phyloP scores from a whole-genome alignment of 2,329 filamentous ascomycete species.

The Fusarium duplospermum region DNA sequence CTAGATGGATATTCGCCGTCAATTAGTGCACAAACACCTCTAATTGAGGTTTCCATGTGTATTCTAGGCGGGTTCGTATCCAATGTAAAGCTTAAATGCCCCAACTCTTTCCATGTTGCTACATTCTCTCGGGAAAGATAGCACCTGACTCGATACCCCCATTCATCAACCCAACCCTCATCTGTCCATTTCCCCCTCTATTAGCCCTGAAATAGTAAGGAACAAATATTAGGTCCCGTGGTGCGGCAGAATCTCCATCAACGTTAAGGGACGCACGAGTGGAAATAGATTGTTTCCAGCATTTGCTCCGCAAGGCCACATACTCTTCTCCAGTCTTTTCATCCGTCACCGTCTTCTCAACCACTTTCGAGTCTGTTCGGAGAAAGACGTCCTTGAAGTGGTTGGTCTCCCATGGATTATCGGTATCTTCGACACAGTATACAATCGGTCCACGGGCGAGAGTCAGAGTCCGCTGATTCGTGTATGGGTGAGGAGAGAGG shows the following conservation, averaged over 20 bases:
- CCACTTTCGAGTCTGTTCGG: not conserved
- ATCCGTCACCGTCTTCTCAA: slow-evolving; percentile 10
- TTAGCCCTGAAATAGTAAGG: slow-evolving; percentile 24
- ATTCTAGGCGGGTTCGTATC: not conserved
- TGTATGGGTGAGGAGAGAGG: slow-evolving; percentile 65
- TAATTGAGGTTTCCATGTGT: not conserved
- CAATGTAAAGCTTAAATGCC: not conserved
- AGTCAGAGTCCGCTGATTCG: slow-evolving; percentile 63
- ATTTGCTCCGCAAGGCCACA: slow-evolving; percentile 15
- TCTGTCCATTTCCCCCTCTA: slow-evolving; percentile 27
- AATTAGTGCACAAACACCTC: not conserved
- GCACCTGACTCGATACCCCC: slow-evolving; percentile 7
- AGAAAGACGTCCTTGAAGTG: slow-evolving; percentile 61
- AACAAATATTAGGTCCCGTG: slow-evolving; percentile 9
- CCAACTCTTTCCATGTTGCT: not conserved
- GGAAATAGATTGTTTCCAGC: slow-evolving; percentile 9
- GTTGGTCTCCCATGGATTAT: slow-evolving; percentile 66
- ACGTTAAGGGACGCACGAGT: not conserved
- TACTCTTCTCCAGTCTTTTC: slow-evolving; percentile 16
- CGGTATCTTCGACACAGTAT: slow-evolving; percentile 69
- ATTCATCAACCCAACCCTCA: slow-evolving; percentile 31
- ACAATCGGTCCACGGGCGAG: slow-evolving; percentile 67
- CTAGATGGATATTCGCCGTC: not conserved
- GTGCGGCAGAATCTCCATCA: not conserved
- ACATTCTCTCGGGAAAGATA: slow-evolving; percentile 16